Evolutionary conservation across 2,329 filamentous ascomycete species (phyloP), one percentile per base, ranked within the genome.

Genomic region (Microcyclospora pomicola): DNA sequence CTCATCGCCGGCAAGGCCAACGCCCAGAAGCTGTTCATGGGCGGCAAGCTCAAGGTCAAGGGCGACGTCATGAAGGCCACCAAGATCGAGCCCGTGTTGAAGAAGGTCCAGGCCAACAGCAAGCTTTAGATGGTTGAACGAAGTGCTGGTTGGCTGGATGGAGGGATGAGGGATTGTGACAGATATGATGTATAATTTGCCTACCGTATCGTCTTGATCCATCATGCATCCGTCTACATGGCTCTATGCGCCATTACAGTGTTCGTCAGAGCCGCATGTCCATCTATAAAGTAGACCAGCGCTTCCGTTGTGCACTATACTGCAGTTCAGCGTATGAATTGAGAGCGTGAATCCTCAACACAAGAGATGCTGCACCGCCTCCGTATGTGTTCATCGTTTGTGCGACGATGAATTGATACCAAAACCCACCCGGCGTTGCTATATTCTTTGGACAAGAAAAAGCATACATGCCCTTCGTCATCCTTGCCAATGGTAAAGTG

Each of bases 31-130:
- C 68, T 98, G 47, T 95, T 96, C 68, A 96, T 98, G 88, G 75
- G 75, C n/a, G 91, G 91, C 54, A 95, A 94, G 73, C 72, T 98
- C 58, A 98, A 96, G 82, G 76, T 96, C 60, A 92, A 86, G 76
- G 91, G 91, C 46, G 86, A 96, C 61, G 77, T 96, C 44, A 96
- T 96, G 88, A 95, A 95, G 75, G 82, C 91, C 29, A 95, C 87
- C 43, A 94, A 92, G 77, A 76, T 95, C 65, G 86, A 95, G 65
- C 82, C 85, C 31, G 81, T 96, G 54, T 67, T 94, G 48, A 86
- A 85, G 72, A 91, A 86, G 72, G 82, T 83, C 29, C 80, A 85
- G 68, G 71, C 67, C 54, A 82, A 84, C 72, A 74, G 83, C 51
- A 93, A 93, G 74, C 67, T 93, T 66, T 87, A 77, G 68, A 63